Conservation (phyloP, 129 eudicot genomes). For the Calendula officinalis region DNA sequence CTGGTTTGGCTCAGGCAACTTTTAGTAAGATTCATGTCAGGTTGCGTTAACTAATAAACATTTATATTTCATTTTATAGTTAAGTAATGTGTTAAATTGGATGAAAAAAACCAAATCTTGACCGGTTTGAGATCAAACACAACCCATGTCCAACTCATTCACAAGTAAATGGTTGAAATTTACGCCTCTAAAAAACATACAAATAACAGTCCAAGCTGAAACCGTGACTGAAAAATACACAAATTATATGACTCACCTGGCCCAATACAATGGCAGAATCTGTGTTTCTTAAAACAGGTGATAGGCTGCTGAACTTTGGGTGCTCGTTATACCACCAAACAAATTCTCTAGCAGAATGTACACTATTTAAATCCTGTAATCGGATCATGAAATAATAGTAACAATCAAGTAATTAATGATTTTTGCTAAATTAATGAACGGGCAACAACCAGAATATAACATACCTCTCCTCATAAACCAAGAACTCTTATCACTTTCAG, state of each 20-base stretch:
- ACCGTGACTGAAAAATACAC: too few relatives aligned
- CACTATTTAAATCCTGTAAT: constrained; percentile 65
- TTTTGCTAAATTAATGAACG: neutral
- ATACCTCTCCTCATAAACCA: constrained; percentile 86
- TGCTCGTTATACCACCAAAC: constrained; percentile 99
- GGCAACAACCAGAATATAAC: constrained; percentile 4
- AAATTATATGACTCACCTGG: constrained; percentile 48
- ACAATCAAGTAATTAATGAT: neutral
- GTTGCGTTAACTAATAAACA: too few relatives aligned
- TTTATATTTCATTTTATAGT: too few relatives aligned
- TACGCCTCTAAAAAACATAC: neutral
- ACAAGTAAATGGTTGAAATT: neutral
- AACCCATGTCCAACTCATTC: too few relatives aligned
- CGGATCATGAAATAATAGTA: constrained; percentile 1
- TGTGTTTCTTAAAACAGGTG: constrained; percentile 67
- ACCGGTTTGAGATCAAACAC: too few relatives aligned
- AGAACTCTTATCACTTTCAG: constrained; percentile 91
- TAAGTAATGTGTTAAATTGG: too few relatives aligned
- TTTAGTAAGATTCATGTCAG: constrained; percentile 48
- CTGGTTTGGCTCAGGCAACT: constrained; percentile 85
- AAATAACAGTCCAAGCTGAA: too few relatives aligned
- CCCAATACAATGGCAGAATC: constrained; percentile 98
- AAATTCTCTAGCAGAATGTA: constrained; percentile 92
- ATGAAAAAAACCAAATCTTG: too few relatives aligned
- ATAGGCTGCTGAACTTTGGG: constrained; percentile 65